These are phyloP conservation scores for Penicillium longicatenatum DNA, from an alignment of 495 filamentous ascomycete genomes.

Conservation along the genomic window DNA sequence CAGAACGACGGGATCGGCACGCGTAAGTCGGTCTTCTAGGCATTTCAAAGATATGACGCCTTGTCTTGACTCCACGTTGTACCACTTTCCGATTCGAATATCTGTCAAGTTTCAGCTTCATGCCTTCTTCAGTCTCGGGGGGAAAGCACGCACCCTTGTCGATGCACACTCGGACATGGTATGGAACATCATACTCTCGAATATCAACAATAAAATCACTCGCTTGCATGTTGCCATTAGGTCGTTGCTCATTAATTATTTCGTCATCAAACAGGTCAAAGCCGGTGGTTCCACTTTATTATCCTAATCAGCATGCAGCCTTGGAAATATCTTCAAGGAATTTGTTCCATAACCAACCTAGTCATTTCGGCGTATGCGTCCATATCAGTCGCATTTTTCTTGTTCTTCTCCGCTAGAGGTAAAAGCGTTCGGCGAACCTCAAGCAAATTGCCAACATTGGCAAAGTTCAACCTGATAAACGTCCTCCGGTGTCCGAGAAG, in stretches of 20 bases:
- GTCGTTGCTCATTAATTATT: conserved; percentile 80
- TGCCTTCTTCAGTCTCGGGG: neutral
- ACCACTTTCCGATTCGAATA: conserved; percentile 97
- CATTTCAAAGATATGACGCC: conserved; percentile 78
- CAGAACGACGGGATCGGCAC: conserved; percentile 93
- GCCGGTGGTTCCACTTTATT: conserved; percentile 71
- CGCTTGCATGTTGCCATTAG: conserved; percentile 79
- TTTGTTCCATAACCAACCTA: conserved; percentile 57
- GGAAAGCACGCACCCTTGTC: conserved; percentile 67
- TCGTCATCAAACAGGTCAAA: conserved; percentile 97
- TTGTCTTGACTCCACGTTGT: conserved; percentile 91
- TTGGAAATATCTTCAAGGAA: neutral
- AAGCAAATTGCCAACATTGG: conserved; percentile 83
- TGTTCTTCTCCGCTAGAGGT: conserved; percentile 95
- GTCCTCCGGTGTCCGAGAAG: conserved; percentile 85
- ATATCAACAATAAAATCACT: conserved; percentile 99
- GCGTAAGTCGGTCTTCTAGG: conserved; percentile 83
- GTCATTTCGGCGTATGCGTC: conserved; percentile 98
- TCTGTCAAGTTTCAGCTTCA: conserved; percentile 51
- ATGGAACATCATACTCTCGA: conserved; percentile 98
- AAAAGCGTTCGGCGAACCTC: conserved; percentile 78
- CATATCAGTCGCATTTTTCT: conserved; percentile 91
- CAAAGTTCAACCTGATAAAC: conserved; percentile 82
- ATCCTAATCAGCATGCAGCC: conserved; percentile 1
- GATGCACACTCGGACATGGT: conserved; percentile 98